Conservation (phyloP, 2,329 filamentous ascomycete genomes). For the Biscogniauxia mediterranea region DNA sequence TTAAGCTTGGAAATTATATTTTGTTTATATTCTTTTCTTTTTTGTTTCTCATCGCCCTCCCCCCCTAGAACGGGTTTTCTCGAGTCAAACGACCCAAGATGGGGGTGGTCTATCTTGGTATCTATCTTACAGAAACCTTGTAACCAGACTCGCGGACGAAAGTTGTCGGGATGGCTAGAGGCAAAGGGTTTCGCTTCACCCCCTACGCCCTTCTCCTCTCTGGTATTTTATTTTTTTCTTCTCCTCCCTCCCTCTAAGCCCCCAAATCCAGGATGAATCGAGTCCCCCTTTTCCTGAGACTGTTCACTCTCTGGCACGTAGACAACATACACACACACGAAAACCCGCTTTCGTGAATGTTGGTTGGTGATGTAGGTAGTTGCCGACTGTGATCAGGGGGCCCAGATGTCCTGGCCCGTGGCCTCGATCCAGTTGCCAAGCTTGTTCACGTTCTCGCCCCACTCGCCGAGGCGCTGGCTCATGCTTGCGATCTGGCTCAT, state of each 20-base stretch:
- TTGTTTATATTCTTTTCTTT: not conserved
- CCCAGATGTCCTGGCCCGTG: slow-evolving; percentile 94
- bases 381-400: slow-evolving; percentile 47
- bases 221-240: not conserved
- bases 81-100: not conserved
- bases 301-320: not conserved
- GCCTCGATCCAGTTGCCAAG: slow-evolving; percentile 96
- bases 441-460: slow-evolving; percentile 94
- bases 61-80: not conserved
- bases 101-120: not conserved
- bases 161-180: not conserved
- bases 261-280: not conserved
- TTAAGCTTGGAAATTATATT: not conserved
- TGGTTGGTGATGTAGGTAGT: not conserved
- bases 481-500: slow-evolving; percentile 94
- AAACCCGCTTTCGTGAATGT: not conserved
- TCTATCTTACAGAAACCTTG: not conserved
- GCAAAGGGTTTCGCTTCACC: not conserved
- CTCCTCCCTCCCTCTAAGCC: not conserved
- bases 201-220: not conserved
- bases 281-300: not conserved
- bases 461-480: slow-evolving; percentile 83
- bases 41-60: not conserved
- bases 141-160: not conserved
- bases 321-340: not conserved